Evolutionary conservation across 1,284 basidiomycete species (phyloP), one percentile per base, ranked within the genome.

Genomic region (Marasmius tenuissimus): DNA sequence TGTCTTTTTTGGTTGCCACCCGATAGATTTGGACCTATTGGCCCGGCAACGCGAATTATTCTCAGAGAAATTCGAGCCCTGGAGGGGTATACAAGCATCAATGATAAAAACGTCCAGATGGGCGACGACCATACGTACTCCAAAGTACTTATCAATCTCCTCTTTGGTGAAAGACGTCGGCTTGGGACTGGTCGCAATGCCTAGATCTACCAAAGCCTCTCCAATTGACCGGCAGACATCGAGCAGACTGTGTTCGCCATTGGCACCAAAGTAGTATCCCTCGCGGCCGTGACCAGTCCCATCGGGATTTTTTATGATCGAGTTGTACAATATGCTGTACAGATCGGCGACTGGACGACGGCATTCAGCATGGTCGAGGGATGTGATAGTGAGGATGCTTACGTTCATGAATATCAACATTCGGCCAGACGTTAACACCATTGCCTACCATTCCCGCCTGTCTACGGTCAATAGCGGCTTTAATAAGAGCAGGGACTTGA

Each of bases 1-100:
- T 3, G 75, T 77, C 61, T 81, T 73, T 37, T 66, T 75, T 1
- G 85, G 82, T 55, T 78, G 78, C 85, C 86, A 87, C 0, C 88
- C 87, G 51, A 90, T 75, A 2, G 75, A 71, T 58, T 81, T 79
- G 3, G 79, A 80, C n/a, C 82, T 75, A 61, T 78, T 83, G 1
- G 78, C 80, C 27, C 72, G 75, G 63, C 78, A 81, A 37, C 83
- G 80, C 14, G 45, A 47, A 5, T 47, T 47, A 14, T 20, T 47
- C 45, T 20, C 45, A 7, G 20, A 20, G 5, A 18, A 47, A n/a
- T 16, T 8, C 45, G 45, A 47, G 45, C 45, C 45, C 45, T 47
- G 8, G 14, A n/a, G n/a, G 3, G n/a, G 45, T 18, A 8, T n/a
- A 8, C 9, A 47, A n/a, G 8, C 16, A 7, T 47, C 16, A 47